Evolutionary conservation across 75 land plant species (phyloP), one percentile per base, ranked within the genome.

Genomic region (Pinus taeda): DNA sequence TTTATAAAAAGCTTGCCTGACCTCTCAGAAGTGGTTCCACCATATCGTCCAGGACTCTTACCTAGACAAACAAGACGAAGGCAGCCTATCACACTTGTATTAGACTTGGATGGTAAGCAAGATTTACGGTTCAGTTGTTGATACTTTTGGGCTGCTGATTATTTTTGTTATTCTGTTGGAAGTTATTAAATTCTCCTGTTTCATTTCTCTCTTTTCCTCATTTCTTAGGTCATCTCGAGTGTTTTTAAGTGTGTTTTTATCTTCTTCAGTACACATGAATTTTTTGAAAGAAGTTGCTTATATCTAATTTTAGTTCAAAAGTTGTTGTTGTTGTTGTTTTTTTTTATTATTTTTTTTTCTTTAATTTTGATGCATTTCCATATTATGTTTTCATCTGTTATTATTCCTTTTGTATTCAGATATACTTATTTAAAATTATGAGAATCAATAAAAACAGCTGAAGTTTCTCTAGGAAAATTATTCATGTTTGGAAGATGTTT

Each of bases 101-200:
- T 93, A 78, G 96, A 93, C 80, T 82, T 93, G 71, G 96, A 93
- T 88, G 96, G 96, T 93, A 85, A 79, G 71, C 8, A 67, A 20
- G 53, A 15, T 30, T 42, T 42, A 45, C n/a, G 20, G 24, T 69
- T 69, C 53, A 6, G 20, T 2, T 42, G 15, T 69, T 11, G 45
- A 8, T 17, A 17, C 3, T 17, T 30, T 18, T 67, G 20, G 20
- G 17, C 53, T 49, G 53, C 2, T 49, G 53, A 37, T 67, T 36
- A 1, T 15, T 67, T 37, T 63, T 5, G 15, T 14, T 37, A 22
- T 29, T 65, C 36, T 4, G 42, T 33, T 33, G 8, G 15, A 3
- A 4, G 67, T 29, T 64, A 30, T 33, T 15, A 1, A 65, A 17
- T 6, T 15, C 9, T 18, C 8, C n/a, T 36, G 20, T 20, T 69